Percentiles rank a stretch among this genome's conserved stretches.
phyloP scores from a whole-genome alignment of 257 asterid species.

The Solanum appendiculatum region DNA sequence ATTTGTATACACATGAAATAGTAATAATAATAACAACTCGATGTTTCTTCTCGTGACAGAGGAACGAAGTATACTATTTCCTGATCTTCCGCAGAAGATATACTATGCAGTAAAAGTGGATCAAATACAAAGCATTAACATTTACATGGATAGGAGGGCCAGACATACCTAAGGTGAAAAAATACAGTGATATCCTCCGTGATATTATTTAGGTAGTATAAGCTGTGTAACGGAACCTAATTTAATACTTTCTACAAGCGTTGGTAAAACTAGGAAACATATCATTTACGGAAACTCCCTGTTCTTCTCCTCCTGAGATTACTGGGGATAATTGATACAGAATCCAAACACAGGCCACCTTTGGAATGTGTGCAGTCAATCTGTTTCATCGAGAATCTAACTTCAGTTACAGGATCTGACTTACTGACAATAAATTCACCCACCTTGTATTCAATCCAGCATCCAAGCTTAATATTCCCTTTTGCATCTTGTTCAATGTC shows the following conservation, averaged over 20 bases:
- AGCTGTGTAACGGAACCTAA: slow-evolving; percentile 17
- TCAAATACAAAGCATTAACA: slow-evolving; percentile 25
- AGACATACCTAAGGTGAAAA: slow-evolving; percentile 26
- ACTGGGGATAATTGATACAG: slow-evolving; percentile 62
- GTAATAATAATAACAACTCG: neutral
- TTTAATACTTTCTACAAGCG: neutral
- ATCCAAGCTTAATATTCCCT: slow-evolving; percentile 67
- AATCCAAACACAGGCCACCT: slow-evolving; percentile 91
- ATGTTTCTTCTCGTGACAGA: neutral
- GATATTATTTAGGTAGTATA: slow-evolving; percentile 12
- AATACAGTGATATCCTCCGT: slow-evolving; percentile 19
- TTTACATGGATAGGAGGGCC: slow-evolving; percentile 26
- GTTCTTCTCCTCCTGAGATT: slow-evolving; percentile 46
- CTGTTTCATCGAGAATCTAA: slow-evolving; percentile 86
- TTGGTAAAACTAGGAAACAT: slow-evolving; percentile 1
- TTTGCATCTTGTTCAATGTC: slow-evolving; percentile 42
- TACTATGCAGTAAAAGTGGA: slow-evolving; percentile 30
- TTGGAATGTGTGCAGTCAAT: slow-evolving; percentile 97
- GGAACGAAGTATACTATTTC: slow-evolving; percentile 8
- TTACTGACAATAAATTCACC: slow-evolving; percentile 66
- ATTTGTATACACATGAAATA: neutral
- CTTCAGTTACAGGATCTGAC: slow-evolving; percentile 59
- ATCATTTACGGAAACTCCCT: slow-evolving; percentile 20
- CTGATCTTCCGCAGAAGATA: slow-evolving; percentile 14
- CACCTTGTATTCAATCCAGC: slow-evolving; percentile 88